A percentile compares a stretch with the other conserved stretches of the same genome.
These are phyloP conservation scores for Blumeria graminis DNA, from an alignment of 2,329 filamentous ascomycete genomes.

Conservation along the genomic window DNA sequence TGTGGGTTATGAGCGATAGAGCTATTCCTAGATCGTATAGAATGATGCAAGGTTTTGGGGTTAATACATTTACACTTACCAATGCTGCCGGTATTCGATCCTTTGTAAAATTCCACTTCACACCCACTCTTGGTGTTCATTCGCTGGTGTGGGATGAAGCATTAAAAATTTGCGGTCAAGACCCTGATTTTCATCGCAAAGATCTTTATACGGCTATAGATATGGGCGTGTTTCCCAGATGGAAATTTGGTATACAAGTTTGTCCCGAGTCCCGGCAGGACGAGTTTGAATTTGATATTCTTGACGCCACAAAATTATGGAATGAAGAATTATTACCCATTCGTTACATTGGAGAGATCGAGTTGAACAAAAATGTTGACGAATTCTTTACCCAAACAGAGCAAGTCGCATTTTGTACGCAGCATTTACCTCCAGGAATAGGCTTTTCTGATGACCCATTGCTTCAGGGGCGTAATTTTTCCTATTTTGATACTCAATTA, in stretches of 20 bases:
- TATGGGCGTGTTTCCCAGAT: constrained; percentile 44
- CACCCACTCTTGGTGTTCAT: constrained; percentile 43
- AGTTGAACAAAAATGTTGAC: constrained; percentile 57
- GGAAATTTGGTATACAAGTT: constrained; percentile 64
- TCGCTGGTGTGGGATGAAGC: constrained; percentile 62
- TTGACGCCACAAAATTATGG: constrained; percentile 73
- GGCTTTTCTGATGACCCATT: constrained; percentile 57
- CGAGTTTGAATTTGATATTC: constrained; percentile 64
- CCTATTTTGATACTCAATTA: constrained; percentile 43
- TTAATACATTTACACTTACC: constrained; percentile 50
- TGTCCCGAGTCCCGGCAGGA: constrained; percentile 47
- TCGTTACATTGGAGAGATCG: constrained; percentile 53
- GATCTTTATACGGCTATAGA: constrained; percentile 55
- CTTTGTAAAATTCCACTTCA: constrained; percentile 62
- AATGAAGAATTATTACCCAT: constrained; percentile 55
- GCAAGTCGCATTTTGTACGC: constrained; percentile 62
- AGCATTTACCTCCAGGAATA: constrained; percentile 56
- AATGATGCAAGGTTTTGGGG: constrained; percentile 73
- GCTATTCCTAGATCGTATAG: constrained; percentile 50
- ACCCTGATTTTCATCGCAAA: constrained; percentile 63
- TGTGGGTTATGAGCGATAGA: constrained; percentile 58
- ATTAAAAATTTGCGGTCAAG: constrained; percentile 46
- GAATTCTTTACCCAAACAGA: constrained; percentile 68
- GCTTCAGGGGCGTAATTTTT: constrained; percentile 47
- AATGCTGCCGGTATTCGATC: constrained; percentile 43